Evolutionary conservation across 2,329 filamentous ascomycete genomes (phyloP).

Genomic region (Coniochaeta sp.): DNA sequence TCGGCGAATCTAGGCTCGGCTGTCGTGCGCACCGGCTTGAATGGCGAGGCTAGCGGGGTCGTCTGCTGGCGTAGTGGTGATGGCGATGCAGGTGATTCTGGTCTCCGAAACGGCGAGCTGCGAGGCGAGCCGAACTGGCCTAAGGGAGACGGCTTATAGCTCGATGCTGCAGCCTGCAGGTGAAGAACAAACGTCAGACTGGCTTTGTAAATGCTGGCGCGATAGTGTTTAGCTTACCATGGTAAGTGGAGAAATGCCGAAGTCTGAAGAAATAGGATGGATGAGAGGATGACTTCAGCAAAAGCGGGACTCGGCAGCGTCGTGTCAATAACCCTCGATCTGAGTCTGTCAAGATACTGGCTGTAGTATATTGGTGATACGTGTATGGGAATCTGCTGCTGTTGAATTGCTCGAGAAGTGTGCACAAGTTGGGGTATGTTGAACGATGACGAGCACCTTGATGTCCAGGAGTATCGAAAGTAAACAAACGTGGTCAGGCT

Average conservation of each 20-base stretch:
- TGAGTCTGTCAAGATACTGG: neutral
- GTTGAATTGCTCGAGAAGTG: neutral
- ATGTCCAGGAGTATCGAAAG: neutral
- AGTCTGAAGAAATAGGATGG: neutral
- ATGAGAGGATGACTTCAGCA: neutral
- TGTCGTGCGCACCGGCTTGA: constrained; percentile 35
- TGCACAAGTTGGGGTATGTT: neutral
- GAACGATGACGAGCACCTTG: neutral
- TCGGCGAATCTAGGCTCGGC: constrained; percentile 36
- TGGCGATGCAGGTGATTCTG: constrained; percentile 58
- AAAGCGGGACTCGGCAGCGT: neutral
- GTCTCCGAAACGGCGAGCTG: constrained; percentile 56
- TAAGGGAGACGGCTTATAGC: constrained; percentile 65
- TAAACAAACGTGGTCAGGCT: constrained; percentile 6
- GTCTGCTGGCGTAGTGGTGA: constrained; percentile 51
- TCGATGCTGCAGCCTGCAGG: constrained; percentile 41
- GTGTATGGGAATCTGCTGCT: neutral
- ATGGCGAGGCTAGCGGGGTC: constrained; percentile 57
- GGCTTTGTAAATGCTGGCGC: neutral
- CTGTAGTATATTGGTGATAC: neutral
- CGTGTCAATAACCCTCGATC: neutral
- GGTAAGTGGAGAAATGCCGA: neutral
- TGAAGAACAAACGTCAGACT: neutral
- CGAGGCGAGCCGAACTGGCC: constrained; percentile 61
- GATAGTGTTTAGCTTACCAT: neutral